These are phyloP conservation scores for Isatis tinctoria DNA, from an alignment of 345 rosid genomes.

Conservation along the genomic window DNA sequence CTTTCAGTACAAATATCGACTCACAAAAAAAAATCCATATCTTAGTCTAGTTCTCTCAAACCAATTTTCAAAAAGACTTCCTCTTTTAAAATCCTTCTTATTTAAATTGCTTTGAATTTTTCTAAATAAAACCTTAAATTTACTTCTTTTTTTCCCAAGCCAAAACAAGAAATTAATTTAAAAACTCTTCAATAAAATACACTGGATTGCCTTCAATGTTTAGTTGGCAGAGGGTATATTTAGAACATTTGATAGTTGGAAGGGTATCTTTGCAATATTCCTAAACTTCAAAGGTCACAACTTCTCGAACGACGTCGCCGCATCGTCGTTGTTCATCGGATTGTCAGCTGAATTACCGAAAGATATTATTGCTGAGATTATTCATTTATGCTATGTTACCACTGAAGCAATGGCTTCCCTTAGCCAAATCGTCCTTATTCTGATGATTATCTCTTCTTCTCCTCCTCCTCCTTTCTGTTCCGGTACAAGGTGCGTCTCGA, in stretches of 20 bases:
- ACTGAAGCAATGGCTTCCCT: constrained; percentile 15
- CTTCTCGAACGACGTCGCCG: not conserved
- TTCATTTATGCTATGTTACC: not conserved
- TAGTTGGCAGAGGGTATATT: not conserved
- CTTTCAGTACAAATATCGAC: no score
- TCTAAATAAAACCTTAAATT: no score
- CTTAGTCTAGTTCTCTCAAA: no score
- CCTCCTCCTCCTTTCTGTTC: constrained; percentile 9
- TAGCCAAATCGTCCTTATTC: constrained; percentile 14
- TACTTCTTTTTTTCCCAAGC: no score
- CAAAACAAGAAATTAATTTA: no score
- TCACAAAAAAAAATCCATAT: no score
- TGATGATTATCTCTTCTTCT: not conserved
- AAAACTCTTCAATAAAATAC: no score
- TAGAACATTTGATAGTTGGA: not conserved
- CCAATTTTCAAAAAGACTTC: no score
- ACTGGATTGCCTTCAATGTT: no score
- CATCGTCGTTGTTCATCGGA: not conserved
- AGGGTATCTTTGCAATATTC: not conserved
- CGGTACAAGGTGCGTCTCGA: not conserved
- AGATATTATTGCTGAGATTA: not conserved
- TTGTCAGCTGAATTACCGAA: not conserved
- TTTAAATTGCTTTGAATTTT: no score
- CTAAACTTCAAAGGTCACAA: not conserved
- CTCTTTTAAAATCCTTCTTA: no score